Evolutionary conservation across 495 filamentous ascomycete species (phyloP), one percentile per base, ranked within the genome.

Genomic region (Xylaria nigripes): DNA sequence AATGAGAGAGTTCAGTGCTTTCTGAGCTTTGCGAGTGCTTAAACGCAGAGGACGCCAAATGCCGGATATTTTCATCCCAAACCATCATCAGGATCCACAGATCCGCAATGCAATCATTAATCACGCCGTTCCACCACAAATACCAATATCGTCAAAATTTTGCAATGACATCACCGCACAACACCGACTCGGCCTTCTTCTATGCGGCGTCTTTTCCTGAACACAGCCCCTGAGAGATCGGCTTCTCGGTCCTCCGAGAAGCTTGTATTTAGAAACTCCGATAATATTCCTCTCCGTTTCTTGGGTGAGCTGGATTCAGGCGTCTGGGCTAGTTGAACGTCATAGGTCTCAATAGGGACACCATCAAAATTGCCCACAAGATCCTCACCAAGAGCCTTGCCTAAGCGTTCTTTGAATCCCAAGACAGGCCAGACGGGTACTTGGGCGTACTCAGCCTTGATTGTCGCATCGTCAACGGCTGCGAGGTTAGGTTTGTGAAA

Each of bases 351-450:
- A 15, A 76, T 75, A 19, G 52, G 22, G 1, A 61, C 47, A 0
- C 56, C 50, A 47, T 75, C 68, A 1, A 68, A 57, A 6, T 70
- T 59, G 8, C 71, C 69, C 9, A 71, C 69, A 34, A 75, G 50
- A 13, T 72, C 69, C 12, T 46, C 46, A 15, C 75, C 73, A 1
- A 78, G 67, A 9, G 74, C 75, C 47, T 68, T 66, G 48, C 70
- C 69, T 1, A 78, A 62, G 2, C 74, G 70, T 56, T 76, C 74
- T 45, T 72, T 74, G n/a, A 78, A 61, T 7, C 73, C 74, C 3
- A 75, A 55, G 22, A 76, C 56, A 3, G 75, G 75, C 72, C 72
- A 76, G 36, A 72, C 56, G 2, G 69, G 64, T 6, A 76, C 70
- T 2, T 56, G 61, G n/a, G 62, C 60, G 58, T 70, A 67, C 15